These are phyloP conservation scores for Pyrenophora teres DNA, from an alignment of 2,329 filamentous ascomycete genomes.

Conservation along the genomic window DNA sequence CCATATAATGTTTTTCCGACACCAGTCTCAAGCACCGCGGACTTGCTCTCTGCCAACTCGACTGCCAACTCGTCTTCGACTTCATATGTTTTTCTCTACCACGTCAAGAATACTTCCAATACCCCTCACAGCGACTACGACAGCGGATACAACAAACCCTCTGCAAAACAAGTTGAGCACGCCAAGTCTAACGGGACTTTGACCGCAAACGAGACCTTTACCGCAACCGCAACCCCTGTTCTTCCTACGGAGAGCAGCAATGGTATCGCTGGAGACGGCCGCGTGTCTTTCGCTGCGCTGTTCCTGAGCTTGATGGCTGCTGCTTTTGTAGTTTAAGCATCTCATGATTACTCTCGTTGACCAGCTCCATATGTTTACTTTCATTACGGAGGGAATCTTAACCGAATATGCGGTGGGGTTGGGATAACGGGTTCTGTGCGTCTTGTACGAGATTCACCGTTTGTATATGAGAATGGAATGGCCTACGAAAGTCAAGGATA, in stretches of 20 bases:
- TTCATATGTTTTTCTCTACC: neutral
- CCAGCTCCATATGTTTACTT: neutral
- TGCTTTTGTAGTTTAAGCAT: conserved; percentile 8
- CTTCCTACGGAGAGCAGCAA: conserved; percentile 1
- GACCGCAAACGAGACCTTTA: neutral
- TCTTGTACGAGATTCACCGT: neutral
- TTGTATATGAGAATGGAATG: neutral
- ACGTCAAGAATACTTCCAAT: neutral
- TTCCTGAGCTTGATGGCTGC: conserved; percentile 10
- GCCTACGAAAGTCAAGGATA: neutral
- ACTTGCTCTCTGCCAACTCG: neutral
- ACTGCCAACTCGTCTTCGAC: conserved; percentile 3
- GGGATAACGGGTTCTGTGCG: neutral
- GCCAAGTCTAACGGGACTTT: neutral
- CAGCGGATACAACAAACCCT: conserved; percentile 9
- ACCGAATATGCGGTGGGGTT: neutral
- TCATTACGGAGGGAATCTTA: neutral
- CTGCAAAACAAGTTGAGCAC: conserved; percentile 7
- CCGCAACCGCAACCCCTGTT: neutral
- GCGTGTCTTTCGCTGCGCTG: conserved; percentile 8
- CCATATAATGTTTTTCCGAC: neutral
- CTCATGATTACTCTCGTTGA: neutral
- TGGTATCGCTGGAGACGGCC: conserved; percentile 5
- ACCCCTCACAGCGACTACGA: conserved; percentile 8
- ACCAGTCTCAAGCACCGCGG: neutral